These are phyloP conservation scores for Penicillium robsamsonii DNA, from an alignment of 495 filamentous ascomycete genomes.

Conservation along the genomic window DNA sequence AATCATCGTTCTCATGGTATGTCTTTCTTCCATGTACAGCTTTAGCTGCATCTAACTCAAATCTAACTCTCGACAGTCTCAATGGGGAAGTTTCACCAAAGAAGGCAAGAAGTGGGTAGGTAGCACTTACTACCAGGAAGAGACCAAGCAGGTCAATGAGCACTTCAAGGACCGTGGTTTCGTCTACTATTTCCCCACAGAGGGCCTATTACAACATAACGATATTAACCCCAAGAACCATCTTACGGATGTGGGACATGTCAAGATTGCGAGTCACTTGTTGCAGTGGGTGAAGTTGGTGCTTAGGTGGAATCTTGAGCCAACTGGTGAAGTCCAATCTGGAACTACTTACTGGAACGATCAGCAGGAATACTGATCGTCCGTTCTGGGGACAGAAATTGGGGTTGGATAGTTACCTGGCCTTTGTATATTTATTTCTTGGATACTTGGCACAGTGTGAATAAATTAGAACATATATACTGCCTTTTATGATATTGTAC, in stretches of 20 bases:
- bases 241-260: constrained; percentile 64
- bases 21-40: constrained; percentile 6
- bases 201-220: constrained; percentile 66
- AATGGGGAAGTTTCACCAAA: constrained; percentile 59
- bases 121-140: constrained; percentile 46
- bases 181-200: constrained; percentile 68
- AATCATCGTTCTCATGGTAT: constrained; percentile 61
- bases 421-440: constrained; percentile 1
- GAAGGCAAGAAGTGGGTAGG: constrained; percentile 54
- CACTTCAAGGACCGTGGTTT: constrained; percentile 58
- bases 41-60: not conserved
- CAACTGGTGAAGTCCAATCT: constrained; percentile 64
- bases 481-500: not conserved
- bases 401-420: not conserved
- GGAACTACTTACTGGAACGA: constrained; percentile 63
- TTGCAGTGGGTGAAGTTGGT: constrained; percentile 53
- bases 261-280: constrained; percentile 66
- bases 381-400: not conserved
- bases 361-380: constrained; percentile 43
- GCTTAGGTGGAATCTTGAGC: constrained; percentile 60
- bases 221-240: constrained; percentile 64
- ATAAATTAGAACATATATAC: not conserved
- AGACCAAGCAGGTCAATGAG: constrained; percentile 53
- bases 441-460: not conserved
- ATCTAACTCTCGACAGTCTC: constrained; percentile 40